A percentile compares a stretch with the other conserved stretches of the same genome.
Evolutionary conservation across 495 filamentous ascomycete species (phyloP).

Genomic region (Xylaria cubensis): DNA sequence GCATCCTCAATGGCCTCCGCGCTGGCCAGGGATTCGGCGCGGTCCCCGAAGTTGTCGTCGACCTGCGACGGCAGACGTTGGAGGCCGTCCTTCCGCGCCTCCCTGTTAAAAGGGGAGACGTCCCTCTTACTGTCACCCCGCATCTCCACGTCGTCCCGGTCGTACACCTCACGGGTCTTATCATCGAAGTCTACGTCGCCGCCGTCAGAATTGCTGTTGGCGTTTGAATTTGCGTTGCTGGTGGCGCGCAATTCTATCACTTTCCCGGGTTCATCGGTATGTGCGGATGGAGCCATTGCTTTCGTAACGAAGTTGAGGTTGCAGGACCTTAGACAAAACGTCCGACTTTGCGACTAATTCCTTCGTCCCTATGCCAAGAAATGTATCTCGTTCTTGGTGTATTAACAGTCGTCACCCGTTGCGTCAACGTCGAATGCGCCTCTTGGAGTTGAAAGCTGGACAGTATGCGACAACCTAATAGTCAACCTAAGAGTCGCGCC

Average conservation of each 20-base stretch:
- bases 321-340: too few relatives aligned
- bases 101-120: constrained; percentile 23
- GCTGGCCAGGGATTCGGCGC: constrained; percentile 3
- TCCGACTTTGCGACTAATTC: neutral
- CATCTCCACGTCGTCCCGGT: constrained; percentile 28
- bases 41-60: constrained; percentile 26
- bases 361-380: neutral
- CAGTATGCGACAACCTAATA: neutral
- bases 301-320: neutral
- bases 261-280: neutral
- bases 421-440: neutral
- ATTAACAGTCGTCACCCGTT: neutral
- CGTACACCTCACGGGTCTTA: constrained; percentile 34
- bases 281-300: constrained; percentile 2
- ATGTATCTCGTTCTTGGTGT: neutral
- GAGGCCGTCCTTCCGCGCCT: constrained; percentile 29
- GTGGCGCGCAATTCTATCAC: constrained; percentile 6
- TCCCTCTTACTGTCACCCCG: neutral
- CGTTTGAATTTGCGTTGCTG: neutral
- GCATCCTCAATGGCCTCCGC: constrained; percentile 25
- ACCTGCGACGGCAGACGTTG: constrained; percentile 33
- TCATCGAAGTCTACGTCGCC: constrained; percentile 23
- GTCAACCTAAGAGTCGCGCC: neutral
- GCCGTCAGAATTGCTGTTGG: neutral
- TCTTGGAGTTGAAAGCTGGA: neutral